Conservation (phyloP, 495 filamentous ascomycete species). For the Chaetomium fimeti region DNA sequence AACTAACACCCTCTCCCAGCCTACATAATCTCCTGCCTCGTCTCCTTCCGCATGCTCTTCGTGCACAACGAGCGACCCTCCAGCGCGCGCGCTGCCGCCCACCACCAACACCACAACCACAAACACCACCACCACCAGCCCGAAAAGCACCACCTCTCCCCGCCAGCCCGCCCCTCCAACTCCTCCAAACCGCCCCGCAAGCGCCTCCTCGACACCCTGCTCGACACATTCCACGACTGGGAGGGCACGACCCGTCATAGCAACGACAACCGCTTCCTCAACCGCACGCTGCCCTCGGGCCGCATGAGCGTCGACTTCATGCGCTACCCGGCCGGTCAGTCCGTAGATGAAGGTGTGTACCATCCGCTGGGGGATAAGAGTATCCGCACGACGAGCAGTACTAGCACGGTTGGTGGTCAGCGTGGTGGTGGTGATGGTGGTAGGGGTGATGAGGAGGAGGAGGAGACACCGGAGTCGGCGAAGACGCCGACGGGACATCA, state of each 20-base stretch:
- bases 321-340: not conserved
- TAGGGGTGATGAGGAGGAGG: too few species aligned
- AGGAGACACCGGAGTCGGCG: not conserved
- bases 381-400: too few species aligned
- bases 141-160: not conserved
- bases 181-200: not conserved
- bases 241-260: slow-evolving; percentile 6
- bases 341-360: not conserved
- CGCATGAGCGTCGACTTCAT: not conserved
- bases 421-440: too few species aligned
- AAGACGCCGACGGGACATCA: not conserved
- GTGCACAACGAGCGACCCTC: slow-evolving; percentile 12
- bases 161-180: not conserved
- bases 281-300: not conserved
- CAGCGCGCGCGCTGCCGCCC: not conserved
- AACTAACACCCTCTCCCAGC: slow-evolving; percentile 12
- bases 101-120: not conserved
- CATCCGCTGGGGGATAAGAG: not conserved
- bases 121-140: not conserved
- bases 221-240: slow-evolving; percentile 16
- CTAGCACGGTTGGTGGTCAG: too few species aligned
- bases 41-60: slow-evolving; percentile 30
- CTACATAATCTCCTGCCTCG: slow-evolving; percentile 27
- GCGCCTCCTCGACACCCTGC: not conserved
- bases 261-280: not conserved